Conservation (phyloP, 352 stramenopile genomes). For the Globisporangium uncinulatum region DNA sequence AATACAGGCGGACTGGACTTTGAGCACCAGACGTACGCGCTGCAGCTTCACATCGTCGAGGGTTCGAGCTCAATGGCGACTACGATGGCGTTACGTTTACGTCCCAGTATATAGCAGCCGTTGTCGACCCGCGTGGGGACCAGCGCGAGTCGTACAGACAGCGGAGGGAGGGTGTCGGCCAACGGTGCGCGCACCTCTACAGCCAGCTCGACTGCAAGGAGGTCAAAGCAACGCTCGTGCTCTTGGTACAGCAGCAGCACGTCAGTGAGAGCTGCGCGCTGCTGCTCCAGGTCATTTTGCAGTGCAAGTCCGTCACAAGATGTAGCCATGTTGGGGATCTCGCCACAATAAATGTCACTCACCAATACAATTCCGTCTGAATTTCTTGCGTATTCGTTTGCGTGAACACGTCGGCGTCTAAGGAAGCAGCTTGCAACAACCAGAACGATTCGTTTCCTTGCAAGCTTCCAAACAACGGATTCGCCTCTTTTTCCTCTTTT, state of each 20-base stretch:
- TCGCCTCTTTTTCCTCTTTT: no score
- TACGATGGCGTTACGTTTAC: neutral
- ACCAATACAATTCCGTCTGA: neutral
- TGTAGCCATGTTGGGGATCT: neutral
- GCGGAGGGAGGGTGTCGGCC: no score
- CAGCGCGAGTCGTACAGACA: neutral
- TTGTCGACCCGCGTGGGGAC: constrained; percentile 9
- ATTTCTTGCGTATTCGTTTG: neutral
- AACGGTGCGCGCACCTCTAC: constrained; percentile 57
- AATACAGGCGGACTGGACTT: constrained; percentile 15
- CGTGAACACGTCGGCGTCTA: neutral
- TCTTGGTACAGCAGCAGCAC: constrained; percentile 31
- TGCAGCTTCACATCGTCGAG: constrained; percentile 34
- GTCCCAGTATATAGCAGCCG: constrained; percentile 17
- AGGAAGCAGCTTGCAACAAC: no score
- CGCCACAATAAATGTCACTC: neutral
- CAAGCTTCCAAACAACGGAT: no score
- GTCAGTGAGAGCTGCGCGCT: constrained; percentile 3
- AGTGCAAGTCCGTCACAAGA: neutral
- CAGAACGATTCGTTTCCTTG: no score
- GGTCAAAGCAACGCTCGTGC: constrained; percentile 30
- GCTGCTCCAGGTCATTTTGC: constrained; percentile 8
- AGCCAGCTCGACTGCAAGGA: constrained; percentile 57
- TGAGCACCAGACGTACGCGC: constrained; percentile 30
- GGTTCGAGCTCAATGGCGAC: neutral